Base-by-base conservation (phyloP, 2,329 filamentous ascomycete species). In the Ophiobolus disseminans region DNA sequence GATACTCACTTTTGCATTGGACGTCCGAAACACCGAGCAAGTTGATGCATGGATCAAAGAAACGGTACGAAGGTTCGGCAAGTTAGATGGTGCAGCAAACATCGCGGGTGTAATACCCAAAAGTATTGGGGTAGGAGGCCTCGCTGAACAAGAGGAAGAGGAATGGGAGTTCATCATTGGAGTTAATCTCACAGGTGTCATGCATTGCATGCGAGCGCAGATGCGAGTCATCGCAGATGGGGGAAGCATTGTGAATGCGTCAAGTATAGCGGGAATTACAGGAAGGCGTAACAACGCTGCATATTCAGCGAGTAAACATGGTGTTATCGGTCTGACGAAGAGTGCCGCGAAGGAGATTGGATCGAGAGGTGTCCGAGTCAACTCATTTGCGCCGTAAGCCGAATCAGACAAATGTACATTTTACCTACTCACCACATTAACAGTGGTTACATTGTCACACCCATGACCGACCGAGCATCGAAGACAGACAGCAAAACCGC, bases 241-340 rank as follows among this genome's bases (percentile, higher is more conserved):
- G 4, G 46, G 46, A 31, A 50, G 46, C 17, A 46, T 50, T 9
- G 41, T 50, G 26, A 50, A 45, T 17, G 45, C 47, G 28, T 17
- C 44, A 13, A 43, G 37, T 38, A 77, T 80, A 26, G 80, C 80
- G 37, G 82, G 81, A n/a, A 54, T 76, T 3, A 69, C 72, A 56
- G 77, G 75, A 70, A 57, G 76, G 70, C 70, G 62, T 11, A 56
- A 60, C 7, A 56, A 55, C 30, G 68, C 62, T 22, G 68, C 69
- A 6, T 75, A 74, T 45, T 44, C 57, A 4, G 67, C 71, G 2
- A 65, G 56, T 11, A 76, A 75, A 51, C 73, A 75, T 48, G 73
- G 62, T 2, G 68, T 75, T 7, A 60, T 75, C 11, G 73, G 73
- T 3, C 52, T 75, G 23, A 74, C 73, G 13, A 63, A 66, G 31